These are phyloP conservation scores for Pseudogymnoascus sp. DNA, from an alignment of 2,329 filamentous ascomycete genomes.

Conservation along the genomic window DNA sequence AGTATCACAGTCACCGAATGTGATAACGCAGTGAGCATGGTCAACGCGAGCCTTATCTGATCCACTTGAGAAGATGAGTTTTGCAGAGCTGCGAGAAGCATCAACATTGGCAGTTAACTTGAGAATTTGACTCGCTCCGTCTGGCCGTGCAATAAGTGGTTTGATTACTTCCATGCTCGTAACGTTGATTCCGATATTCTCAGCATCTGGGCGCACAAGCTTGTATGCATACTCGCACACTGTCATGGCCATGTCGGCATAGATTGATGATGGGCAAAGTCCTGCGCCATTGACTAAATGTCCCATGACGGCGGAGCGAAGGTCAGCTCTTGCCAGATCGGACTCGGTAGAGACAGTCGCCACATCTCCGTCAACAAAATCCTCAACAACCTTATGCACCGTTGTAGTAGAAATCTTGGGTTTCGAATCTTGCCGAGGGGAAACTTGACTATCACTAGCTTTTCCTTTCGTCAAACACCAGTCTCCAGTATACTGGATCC, in stretches of 20 bases:
- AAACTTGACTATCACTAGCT: not conserved
- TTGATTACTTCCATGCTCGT: slow-evolving; percentile 61
- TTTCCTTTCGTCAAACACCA: slow-evolving; percentile 59
- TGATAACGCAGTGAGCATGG: slow-evolving; percentile 55
- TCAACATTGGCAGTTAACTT: slow-evolving; percentile 54
- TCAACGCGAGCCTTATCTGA: slow-evolving; percentile 51
- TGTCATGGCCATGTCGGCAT: slow-evolving; percentile 55
- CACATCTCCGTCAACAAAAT: slow-evolving; percentile 44
- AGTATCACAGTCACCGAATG: slow-evolving; percentile 50
- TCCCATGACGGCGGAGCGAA: slow-evolving; percentile 47
- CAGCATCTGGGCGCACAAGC: slow-evolving; percentile 48
- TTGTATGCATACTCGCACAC: slow-evolving; percentile 61
- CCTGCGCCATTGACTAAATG: slow-evolving; percentile 53
- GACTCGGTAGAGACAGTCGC: slow-evolving; percentile 47
- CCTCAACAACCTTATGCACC: slow-evolving; percentile 47
- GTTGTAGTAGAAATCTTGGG: slow-evolving; percentile 49
- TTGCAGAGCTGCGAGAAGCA: slow-evolving; percentile 45
- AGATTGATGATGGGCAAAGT: slow-evolving; percentile 49
- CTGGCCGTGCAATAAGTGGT: slow-evolving; percentile 52
- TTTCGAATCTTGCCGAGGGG: slow-evolving; percentile 19
- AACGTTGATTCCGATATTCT: slow-evolving; percentile 55
- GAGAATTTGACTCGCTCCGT: slow-evolving; percentile 47
- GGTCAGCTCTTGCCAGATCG: slow-evolving; percentile 45
- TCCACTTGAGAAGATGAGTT: slow-evolving; percentile 51
- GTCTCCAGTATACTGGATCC: slow-evolving; percentile 57